Evolutionary conservation across 257 asterid genomes (phyloP).

Genomic region (Solanum sejunctum): DNA sequence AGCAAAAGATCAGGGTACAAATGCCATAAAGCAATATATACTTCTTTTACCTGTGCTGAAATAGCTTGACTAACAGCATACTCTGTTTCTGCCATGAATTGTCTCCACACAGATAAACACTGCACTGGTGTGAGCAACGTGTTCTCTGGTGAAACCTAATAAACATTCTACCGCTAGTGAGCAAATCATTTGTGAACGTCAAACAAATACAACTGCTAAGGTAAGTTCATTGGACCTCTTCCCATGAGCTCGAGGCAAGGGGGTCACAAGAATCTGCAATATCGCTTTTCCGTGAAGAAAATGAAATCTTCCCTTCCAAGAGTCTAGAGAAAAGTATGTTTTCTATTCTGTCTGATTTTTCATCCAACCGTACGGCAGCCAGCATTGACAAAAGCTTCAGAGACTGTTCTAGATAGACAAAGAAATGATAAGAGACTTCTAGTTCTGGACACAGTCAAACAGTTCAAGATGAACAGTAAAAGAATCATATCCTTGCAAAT

Average conservation of each 20-base stretch:
- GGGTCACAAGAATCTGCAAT: slow-evolving; percentile 27
- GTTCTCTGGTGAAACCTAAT: slow-evolving; percentile 40
- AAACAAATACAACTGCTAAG: neutral
- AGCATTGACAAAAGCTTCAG: slow-evolving; percentile 34
- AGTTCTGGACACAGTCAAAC: neutral
- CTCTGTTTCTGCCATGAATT: slow-evolving; percentile 46
- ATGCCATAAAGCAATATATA: neutral
- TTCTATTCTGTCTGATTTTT: slow-evolving; percentile 25
- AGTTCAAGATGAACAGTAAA: neutral
- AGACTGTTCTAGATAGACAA: slow-evolving; percentile 23
- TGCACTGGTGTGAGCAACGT: slow-evolving; percentile 52
- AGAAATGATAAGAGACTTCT: neutral
- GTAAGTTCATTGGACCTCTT: slow-evolving; percentile 22
- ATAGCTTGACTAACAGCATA: slow-evolving; percentile 46
- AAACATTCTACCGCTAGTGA: neutral
- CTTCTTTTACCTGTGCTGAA: slow-evolving; percentile 33
- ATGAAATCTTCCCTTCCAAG: slow-evolving; percentile 16
- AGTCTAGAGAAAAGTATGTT: slow-evolving; percentile 27
- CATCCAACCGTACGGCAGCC: slow-evolving; percentile 44
- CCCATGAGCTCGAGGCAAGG: slow-evolving; percentile 59
- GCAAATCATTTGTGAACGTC: neutral
- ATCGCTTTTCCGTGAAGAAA: slow-evolving; percentile 9
- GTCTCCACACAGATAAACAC: slow-evolving; percentile 54
- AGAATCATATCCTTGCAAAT: neutral
- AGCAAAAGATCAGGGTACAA: neutral